A percentile compares a stretch with the other conserved stretches of the same genome.
Evolutionary conservation across 202 grass and related monocot species (phyloP).

Genomic region (Saccharum hybrid): DNA sequence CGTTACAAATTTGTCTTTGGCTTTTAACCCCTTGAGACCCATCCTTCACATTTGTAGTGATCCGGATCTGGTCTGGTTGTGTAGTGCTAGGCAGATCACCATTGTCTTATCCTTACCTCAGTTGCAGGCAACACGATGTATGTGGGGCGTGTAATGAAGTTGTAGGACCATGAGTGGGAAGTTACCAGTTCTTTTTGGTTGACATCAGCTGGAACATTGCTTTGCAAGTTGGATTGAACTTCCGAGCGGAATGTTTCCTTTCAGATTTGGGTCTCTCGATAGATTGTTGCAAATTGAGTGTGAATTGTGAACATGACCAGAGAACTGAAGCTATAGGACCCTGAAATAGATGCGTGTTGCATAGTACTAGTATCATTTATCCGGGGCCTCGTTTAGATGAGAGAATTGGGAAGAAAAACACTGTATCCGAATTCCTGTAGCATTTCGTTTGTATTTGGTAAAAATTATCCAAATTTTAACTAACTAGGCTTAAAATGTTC

Average conservation of each 20-base stretch:
- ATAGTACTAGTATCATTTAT: too few species aligned
- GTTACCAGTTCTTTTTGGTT: background rate
- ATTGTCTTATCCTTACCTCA: background rate
- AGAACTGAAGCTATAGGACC: too few species aligned
- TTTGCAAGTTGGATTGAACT: background rate
- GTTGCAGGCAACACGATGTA: conserved; percentile 7
- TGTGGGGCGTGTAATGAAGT: background rate
- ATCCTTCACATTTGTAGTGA: background rate
- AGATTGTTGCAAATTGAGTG: background rate
- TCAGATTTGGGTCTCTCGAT: background rate
- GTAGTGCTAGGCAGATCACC: background rate
- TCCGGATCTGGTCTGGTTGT: background rate
- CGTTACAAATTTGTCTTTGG: background rate
- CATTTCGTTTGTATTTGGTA: too few species aligned
- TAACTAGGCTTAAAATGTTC: too few species aligned
- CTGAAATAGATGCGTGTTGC: too few species aligned
- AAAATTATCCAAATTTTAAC: too few species aligned
- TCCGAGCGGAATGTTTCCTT: background rate
- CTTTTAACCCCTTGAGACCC: conserved; percentile 14
- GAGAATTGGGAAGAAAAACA: too few species aligned
- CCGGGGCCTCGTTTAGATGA: too few species aligned
- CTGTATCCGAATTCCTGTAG: too few species aligned
- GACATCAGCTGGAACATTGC: background rate
- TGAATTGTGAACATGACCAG: too few species aligned
- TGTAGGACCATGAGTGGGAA: conserved; percentile 2